Evolutionary conservation across 2,329 filamentous ascomycete species (phyloP).

Genomic region (Botrytis aclada): DNA sequence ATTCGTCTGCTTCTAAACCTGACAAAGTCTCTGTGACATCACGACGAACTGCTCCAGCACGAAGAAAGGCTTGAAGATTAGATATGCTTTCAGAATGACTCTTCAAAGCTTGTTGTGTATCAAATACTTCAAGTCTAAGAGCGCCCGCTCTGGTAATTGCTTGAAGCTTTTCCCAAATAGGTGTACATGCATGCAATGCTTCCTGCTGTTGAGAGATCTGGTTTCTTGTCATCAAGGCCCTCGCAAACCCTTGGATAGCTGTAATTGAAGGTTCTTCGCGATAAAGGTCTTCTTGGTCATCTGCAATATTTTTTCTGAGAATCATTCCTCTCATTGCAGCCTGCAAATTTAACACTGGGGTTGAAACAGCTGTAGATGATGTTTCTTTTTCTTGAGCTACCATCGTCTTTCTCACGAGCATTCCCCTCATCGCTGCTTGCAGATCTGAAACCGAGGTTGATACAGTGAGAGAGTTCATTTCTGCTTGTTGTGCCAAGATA

Average conservation of each 20-base stretch:
- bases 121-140: constrained; percentile 45
- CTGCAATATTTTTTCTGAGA: constrained; percentile 52
- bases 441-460: constrained; percentile 54
- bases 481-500: neutral
- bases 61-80: constrained; percentile 39
- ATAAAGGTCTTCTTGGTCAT: constrained; percentile 52
- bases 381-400: constrained; percentile 4
- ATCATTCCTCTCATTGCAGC: constrained; percentile 39
- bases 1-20: constrained; percentile 46
- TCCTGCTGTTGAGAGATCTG: constrained; percentile 51
- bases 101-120: constrained; percentile 53
- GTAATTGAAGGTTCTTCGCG: constrained; percentile 50
- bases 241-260: constrained; percentile 59
- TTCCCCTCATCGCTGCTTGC: constrained; percentile 12
- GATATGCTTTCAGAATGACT: constrained; percentile 41
- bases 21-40: constrained; percentile 49
- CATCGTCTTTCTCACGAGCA: constrained; percentile 3
- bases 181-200: constrained; percentile 49
- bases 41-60: constrained; percentile 54
- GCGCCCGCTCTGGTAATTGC: constrained; percentile 44
- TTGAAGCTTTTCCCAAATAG: constrained; percentile 50
- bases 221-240: constrained; percentile 59
- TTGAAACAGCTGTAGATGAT: constrained; percentile 41
- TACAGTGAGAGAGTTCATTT: constrained; percentile 36
- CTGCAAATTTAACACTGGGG: constrained; percentile 51